A percentile compares a stretch with the other conserved stretches of the same genome.
Conservation (phyloP, 441 rosid genomes). For the Pelargonium cotyledonis region DNA sequence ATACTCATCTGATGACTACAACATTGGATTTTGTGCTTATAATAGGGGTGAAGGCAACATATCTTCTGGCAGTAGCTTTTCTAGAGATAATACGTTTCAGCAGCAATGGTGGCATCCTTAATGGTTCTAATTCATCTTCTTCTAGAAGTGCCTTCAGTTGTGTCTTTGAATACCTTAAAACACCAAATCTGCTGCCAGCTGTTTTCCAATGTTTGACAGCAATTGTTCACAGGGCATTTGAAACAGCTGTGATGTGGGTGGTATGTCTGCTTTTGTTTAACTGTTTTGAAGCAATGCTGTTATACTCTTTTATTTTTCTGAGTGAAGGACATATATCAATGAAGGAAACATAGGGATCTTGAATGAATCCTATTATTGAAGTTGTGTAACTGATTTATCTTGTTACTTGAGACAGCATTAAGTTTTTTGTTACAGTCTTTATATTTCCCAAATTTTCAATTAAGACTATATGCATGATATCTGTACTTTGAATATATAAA, state of each 20-base stretch:
- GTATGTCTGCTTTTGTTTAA: slow-evolving; percentile 35
- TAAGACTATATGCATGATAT: too few relatives aligned
- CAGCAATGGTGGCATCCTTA: slow-evolving; percentile 97
- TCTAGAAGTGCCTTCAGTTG: slow-evolving; percentile 97
- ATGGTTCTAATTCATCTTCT: slow-evolving; percentile 58
- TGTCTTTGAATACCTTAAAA: slow-evolving; percentile 91
- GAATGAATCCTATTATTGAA: neutral
- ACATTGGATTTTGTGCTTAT: slow-evolving; percentile 18
- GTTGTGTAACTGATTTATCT: neutral
- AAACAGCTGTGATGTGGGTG: slow-evolving; percentile 88
- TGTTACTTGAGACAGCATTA: too few relatives aligned
- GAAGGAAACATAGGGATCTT: neutral
- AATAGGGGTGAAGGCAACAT: slow-evolving; percentile 96
- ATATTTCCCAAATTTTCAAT: too few relatives aligned
- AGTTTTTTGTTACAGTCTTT: too few relatives aligned
- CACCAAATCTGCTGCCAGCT: slow-evolving; percentile 85
- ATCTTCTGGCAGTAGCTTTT: slow-evolving; percentile 97
- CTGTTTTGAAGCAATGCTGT: slow-evolving; percentile 9
- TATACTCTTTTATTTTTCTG: slow-evolving; percentile 2
- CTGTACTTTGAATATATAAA: too few relatives aligned
- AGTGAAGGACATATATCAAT: neutral
- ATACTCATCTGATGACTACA: slow-evolving; percentile 12
- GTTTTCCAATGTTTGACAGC: slow-evolving; percentile 90
- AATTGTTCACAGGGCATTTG: slow-evolving; percentile 88
- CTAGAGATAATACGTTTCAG: slow-evolving; percentile 91